phyloP scores from a whole-genome alignment of 495 filamentous ascomycete genomes.

The Daldinia grandis region DNA sequence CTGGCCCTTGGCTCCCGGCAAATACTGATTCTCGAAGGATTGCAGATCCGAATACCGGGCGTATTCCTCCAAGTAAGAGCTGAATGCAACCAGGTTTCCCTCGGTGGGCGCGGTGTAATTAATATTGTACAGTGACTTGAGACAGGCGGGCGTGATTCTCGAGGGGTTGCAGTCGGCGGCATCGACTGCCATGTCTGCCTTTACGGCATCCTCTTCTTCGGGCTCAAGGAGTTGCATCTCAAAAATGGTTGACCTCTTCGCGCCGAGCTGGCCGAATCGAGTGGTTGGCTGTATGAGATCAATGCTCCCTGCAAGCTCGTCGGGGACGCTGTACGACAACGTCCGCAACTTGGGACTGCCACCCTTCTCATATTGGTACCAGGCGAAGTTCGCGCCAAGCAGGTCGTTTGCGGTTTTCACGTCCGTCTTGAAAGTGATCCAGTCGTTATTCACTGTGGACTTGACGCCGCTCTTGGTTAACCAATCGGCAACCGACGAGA shows the following conservation, averaged over 20 bases:
- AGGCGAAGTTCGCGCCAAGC: conserved; percentile 58
- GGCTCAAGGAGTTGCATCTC: conserved; percentile 47
- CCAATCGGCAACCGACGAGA: conserved; percentile 55
- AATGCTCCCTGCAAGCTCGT: conserved; percentile 56
- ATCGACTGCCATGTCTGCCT: neutral
- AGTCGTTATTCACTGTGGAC: conserved; percentile 52
- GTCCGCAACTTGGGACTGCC: conserved; percentile 58
- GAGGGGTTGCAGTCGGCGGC: conserved; percentile 55
- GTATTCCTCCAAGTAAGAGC: conserved; percentile 65
- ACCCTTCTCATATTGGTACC: conserved; percentile 47
- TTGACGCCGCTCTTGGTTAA: conserved; percentile 55
- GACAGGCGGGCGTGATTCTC: conserved; percentile 65
- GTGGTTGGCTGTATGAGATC: conserved; percentile 69
- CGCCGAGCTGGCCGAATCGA: conserved; percentile 55
- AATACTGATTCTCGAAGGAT: conserved; percentile 44
- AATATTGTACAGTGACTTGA: conserved; percentile 70
- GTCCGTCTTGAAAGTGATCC: conserved; percentile 59
- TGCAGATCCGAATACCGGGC: conserved; percentile 49
- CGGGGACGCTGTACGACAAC: conserved; percentile 66
- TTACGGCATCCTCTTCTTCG: conserved; percentile 28
- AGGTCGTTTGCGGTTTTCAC: conserved; percentile 60
- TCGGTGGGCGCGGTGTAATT: conserved; percentile 59
- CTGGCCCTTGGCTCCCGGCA: conserved; percentile 50
- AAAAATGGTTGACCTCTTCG: conserved; percentile 44
- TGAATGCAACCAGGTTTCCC: conserved; percentile 64